Evolutionary conservation across 345 rosid genomes (phyloP).

Genomic region (Geranium brycei): DNA sequence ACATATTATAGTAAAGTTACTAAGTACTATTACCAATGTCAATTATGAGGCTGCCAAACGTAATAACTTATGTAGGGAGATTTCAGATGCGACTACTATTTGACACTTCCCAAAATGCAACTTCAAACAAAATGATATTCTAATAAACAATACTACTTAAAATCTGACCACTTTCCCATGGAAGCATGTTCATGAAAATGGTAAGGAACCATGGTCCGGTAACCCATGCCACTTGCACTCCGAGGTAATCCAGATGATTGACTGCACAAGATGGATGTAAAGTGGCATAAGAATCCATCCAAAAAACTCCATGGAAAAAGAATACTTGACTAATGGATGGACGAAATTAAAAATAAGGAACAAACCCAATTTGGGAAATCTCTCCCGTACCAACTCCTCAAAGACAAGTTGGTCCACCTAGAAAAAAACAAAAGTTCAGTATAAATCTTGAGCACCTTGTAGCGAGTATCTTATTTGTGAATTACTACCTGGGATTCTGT

Average conservation of each 20-base stretch:
- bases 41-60: not conserved
- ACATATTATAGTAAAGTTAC: constrained; percentile 15
- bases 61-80: not conserved
- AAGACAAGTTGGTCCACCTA: constrained; percentile 96
- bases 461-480: not conserved
- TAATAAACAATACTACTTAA: constrained; percentile 21
- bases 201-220: constrained; percentile 99
- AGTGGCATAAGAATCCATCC: constrained; percentile 11
- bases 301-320: not conserved
- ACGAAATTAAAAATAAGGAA: not conserved
- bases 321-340: constrained; percentile 4
- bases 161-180: constrained; percentile 99
- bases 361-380: constrained; percentile 95
- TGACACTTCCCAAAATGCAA: too few relatives aligned
- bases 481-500: constrained; percentile 83
- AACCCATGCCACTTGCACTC: constrained; percentile 99
- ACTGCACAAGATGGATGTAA: constrained; percentile 37
- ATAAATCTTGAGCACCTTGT: not conserved
- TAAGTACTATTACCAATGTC: not conserved
- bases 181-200: constrained; percentile 99
- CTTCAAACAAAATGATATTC: not conserved
- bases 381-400: constrained; percentile 90
- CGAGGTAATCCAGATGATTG: constrained; percentile 96
- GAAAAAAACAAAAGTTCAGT: not conserved
- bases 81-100: not conserved